Evolutionary conservation across 1,284 basidiomycete species (phyloP).

Genomic region (Trichosporon sp.): DNA sequence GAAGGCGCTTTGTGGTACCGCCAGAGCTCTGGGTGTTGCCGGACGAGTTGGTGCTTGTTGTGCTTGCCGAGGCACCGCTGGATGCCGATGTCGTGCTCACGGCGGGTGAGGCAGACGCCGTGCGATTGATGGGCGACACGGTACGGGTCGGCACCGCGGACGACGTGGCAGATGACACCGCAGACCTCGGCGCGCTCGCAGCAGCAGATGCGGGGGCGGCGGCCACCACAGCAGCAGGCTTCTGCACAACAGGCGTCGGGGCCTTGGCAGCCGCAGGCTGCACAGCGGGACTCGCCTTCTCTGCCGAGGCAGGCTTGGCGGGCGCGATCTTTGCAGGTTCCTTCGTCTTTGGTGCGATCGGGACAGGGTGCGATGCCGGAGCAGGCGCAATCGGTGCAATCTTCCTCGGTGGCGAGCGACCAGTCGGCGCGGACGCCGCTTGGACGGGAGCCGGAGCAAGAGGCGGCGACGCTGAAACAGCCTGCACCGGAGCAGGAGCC

Average conservation of each 20-base stretch:
- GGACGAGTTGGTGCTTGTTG: constrained; percentile 2
- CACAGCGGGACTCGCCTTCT: not conserved
- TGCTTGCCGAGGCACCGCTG: not conserved
- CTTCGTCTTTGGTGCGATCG: not conserved
- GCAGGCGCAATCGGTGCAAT: not conserved
- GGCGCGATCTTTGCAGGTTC: not conserved
- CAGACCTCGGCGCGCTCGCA: not conserved
- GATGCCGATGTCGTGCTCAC: constrained; percentile 1
- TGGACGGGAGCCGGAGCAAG: not conserved
- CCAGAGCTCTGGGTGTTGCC: constrained; percentile 7
- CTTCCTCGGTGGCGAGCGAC: not conserved
- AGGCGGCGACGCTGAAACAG: not conserved
- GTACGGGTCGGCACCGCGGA: constrained; percentile 9
- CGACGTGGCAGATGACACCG: not conserved
- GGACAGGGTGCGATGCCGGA: not conserved
- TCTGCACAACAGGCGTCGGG: not conserved
- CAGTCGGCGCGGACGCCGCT: not conserved
- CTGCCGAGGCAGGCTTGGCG: not conserved
- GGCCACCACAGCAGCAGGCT: not conserved
- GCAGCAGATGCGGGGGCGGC: constrained; percentile 6
- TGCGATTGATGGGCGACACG: constrained; percentile 14
- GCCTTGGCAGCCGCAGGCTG: not conserved
- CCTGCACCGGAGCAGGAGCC: constrained; percentile 1
- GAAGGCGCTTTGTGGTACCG: constrained; percentile 30
- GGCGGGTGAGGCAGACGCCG: constrained; percentile 11